Conservation (phyloP, 2,329 filamentous ascomycete species). For the Alternaria arbusti region DNA sequence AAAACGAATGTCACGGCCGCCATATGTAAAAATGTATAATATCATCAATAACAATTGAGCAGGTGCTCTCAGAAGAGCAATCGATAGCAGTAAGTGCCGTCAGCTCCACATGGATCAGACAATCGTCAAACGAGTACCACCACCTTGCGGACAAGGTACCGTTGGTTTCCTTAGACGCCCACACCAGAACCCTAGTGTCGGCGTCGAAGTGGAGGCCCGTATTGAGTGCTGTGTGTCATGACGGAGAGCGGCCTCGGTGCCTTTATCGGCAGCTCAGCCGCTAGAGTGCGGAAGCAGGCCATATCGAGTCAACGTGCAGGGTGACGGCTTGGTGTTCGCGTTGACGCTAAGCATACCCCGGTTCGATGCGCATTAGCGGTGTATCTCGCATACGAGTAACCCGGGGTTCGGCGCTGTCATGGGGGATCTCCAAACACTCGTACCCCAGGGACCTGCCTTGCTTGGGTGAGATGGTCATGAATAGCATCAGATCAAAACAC, state of each 20-base stretch:
- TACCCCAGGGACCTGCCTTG: conserved; percentile 1
- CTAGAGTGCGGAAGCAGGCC: conserved; percentile 7
- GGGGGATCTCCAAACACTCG: conserved; percentile 2
- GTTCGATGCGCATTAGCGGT: conserved; percentile 2
- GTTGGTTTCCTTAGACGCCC: conserved; percentile 1
- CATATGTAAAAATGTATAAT: conserved; percentile 28
- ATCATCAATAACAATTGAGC: conserved; percentile 13
- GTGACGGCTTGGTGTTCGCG: conserved; percentile 14
- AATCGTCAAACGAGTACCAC: neutral
- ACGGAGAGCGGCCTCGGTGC: conserved; percentile 8
- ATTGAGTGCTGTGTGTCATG: conserved; percentile 9
- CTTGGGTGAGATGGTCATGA: neutral
- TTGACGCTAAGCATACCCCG: conserved; percentile 4
- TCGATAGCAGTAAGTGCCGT: neutral
- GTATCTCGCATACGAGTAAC: conserved; percentile 23
- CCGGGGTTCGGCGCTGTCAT: conserved; percentile 12
- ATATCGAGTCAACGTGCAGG: conserved; percentile 5
- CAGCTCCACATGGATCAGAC: conserved; percentile 2
- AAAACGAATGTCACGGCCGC: conserved; percentile 21
- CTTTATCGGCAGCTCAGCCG: conserved; percentile 14
- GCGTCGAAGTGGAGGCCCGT: conserved; percentile 10
- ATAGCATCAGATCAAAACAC: neutral
- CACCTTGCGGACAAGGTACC: neutral
- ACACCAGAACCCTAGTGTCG: neutral
- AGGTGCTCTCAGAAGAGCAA: neutral